These are phyloP conservation scores for Stentor coeruleus DNA, from an alignment of 73 alveolate species.

Conservation along the genomic window DNA sequence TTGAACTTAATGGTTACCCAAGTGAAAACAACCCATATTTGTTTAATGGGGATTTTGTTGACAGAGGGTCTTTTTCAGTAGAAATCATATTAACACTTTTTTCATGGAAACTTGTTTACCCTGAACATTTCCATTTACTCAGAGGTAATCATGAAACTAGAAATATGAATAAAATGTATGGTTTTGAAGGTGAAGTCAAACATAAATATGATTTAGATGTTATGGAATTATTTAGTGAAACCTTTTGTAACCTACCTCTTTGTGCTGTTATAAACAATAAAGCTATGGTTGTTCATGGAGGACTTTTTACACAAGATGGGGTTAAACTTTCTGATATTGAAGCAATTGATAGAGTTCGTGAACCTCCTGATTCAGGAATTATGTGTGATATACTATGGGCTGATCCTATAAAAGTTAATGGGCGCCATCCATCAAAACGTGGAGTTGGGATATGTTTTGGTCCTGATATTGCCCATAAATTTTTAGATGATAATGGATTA, in stretches of 20 bases:
- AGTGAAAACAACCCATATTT: constrained; percentile 87
- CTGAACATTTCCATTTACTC: constrained; percentile 87
- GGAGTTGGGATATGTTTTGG: constrained; percentile 96
- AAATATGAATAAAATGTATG: constrained; percentile 85
- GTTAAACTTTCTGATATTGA: constrained; percentile 83
- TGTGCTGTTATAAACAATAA: constrained; percentile 82
- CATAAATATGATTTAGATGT: constrained; percentile 84
- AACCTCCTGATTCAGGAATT: constrained; percentile 88
- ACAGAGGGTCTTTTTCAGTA: constrained; percentile 96
- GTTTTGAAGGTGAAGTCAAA: constrained; percentile 96
- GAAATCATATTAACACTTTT: constrained; percentile 86
- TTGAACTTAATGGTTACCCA: constrained; percentile 92
- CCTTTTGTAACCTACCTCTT: constrained; percentile 86
- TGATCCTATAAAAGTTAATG: constrained; percentile 91
- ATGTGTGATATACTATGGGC: constrained; percentile 89
- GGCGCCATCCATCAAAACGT: constrained; percentile 93
- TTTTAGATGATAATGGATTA: constrained; percentile 83
- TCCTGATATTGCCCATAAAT: constrained; percentile 90
- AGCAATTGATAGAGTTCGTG: constrained; percentile 81
- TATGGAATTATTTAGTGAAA: constrained; percentile 75
- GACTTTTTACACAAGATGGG: constrained; percentile 94
- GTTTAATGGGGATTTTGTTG: constrained; percentile 98
- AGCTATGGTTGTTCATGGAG: constrained; percentile 97
- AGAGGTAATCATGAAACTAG: constrained; percentile 97
- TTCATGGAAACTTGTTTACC: constrained; percentile 92